These are phyloP conservation scores for Pythium monospermum DNA, from an alignment of 352 stramenopile species.

Conservation along the genomic window DNA sequence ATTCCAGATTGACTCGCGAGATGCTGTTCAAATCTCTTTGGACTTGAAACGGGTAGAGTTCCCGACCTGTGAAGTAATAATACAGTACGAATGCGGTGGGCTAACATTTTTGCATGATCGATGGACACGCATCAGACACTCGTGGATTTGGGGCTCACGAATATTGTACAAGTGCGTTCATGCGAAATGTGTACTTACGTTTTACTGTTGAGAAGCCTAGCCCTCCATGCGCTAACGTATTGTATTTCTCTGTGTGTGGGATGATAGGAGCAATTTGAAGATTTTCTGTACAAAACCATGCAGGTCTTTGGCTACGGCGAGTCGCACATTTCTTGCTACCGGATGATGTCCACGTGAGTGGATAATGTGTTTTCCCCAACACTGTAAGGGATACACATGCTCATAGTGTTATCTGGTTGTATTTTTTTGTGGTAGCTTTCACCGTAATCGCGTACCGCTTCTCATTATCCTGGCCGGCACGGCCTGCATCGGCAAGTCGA, in stretches of 20 bases:
- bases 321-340: conserved; percentile 76
- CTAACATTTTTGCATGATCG: no score
- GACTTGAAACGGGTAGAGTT: conserved; percentile 76
- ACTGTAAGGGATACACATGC: not conserved
- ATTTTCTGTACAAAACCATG: conserved; percentile 90
- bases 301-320: conserved; percentile 85
- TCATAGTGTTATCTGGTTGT: not conserved
- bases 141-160: conserved; percentile 77
- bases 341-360: conserved; percentile 83
- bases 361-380: not conserved
- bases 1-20: conserved; percentile 78
- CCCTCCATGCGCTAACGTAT: no score
- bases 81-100: no score
- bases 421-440: conserved; percentile 41
- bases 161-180: conserved; percentile 64
- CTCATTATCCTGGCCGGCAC: conserved; percentile 83
- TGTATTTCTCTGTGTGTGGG: no score
- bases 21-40: conserved; percentile 85
- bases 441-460: conserved; percentile 77
- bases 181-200: not conserved
- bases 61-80: no score
- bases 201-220: no score
- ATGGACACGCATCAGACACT: no score
- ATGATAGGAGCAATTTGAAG: conserved; percentile 87
- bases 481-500: conserved; percentile 82